Evolutionary conservation across 495 filamentous ascomycete species (phyloP).

Genomic region (Recurvomyces mirabilis): DNA sequence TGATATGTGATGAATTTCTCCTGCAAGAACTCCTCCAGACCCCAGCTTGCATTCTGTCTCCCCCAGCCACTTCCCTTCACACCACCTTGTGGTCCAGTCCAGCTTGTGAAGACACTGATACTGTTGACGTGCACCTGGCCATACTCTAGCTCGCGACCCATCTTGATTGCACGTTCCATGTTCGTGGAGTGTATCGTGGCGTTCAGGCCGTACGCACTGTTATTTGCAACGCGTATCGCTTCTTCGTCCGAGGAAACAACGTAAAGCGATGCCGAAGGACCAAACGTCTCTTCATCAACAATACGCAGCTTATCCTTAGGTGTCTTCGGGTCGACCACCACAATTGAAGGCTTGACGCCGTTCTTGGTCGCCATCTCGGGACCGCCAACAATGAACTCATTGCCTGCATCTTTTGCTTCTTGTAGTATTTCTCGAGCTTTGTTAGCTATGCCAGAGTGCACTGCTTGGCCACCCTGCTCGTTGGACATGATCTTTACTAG

Average conservation of each 20-base stretch:
- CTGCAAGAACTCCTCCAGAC: slow-evolving; percentile 19
- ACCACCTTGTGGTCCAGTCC: slow-evolving; percentile 18
- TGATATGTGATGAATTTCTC: slow-evolving; percentile 27
- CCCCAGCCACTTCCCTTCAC: slow-evolving; percentile 23
- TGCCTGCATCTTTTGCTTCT: slow-evolving; percentile 19
- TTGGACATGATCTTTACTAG: slow-evolving; percentile 14
- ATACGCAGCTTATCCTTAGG: slow-evolving; percentile 11
- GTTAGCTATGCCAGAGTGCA: slow-evolving; percentile 19
- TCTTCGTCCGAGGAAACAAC: slow-evolving; percentile 15
- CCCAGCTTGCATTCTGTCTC: slow-evolving; percentile 19
- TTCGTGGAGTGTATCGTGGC: slow-evolving; percentile 19
- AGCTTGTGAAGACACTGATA: slow-evolving; percentile 13
- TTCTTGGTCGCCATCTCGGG: slow-evolving; percentile 12
- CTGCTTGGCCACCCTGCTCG: slow-evolving; percentile 13
- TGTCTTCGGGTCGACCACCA: slow-evolving; percentile 20
- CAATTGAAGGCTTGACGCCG: slow-evolving; percentile 19
- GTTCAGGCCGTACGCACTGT: slow-evolving; percentile 18
- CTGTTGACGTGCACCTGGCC: slow-evolving; percentile 22
- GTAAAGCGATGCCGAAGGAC: slow-evolving; percentile 17
- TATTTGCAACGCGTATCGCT: slow-evolving; percentile 16
- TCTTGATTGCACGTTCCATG: slow-evolving; percentile 18
- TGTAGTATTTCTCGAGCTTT: slow-evolving; percentile 20
- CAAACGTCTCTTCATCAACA: slow-evolving; percentile 23
- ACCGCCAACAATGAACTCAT: slow-evolving; percentile 23
- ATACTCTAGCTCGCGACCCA: slow-evolving; percentile 21